Conservation (phyloP, 441 rosid species). For the Geranium incanum region DNA sequence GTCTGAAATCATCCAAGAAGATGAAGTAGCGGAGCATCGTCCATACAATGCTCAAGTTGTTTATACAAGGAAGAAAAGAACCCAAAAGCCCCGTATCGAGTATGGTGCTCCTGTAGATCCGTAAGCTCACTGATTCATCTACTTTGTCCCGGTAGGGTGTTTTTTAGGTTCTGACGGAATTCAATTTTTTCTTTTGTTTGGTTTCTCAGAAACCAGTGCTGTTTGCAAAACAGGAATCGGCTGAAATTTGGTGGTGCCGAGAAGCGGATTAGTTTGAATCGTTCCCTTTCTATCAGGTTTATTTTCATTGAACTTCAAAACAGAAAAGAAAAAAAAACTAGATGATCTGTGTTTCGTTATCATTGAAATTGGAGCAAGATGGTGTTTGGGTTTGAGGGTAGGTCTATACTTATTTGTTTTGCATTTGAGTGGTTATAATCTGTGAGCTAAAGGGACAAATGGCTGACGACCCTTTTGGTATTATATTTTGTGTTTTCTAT, state of each 20-base stretch:
- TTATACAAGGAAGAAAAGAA: background rate
- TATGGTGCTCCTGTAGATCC: background rate
- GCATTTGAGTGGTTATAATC: background rate
- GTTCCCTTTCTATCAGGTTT: conserved; percentile 81
- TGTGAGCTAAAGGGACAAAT: conserved; percentile 3
- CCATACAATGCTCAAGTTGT: background rate
- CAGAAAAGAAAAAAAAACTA: background rate
- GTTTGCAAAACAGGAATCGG: conserved; percentile 31
- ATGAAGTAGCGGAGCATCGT: background rate
- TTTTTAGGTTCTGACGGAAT: background rate
- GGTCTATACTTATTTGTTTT: background rate
- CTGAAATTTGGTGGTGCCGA: conserved; percentile 40
- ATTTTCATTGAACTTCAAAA: background rate
- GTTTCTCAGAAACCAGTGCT: conserved; percentile 23
- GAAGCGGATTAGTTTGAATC: conserved; percentile 76
- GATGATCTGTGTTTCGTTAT: background rate
- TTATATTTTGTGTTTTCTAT: background rate
- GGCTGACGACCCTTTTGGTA: background rate
- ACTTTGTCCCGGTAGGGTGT: too few relatives aligned
- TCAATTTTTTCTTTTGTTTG: background rate
- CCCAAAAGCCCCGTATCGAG: background rate
- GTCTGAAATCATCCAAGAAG: conserved; percentile 4
- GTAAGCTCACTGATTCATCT: background rate
- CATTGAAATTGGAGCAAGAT: background rate
- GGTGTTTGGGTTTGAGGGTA: conserved; percentile 4